Base-by-base conservation (phyloP, 441 rosid genomes). In the Lepidium campestre region DNA sequence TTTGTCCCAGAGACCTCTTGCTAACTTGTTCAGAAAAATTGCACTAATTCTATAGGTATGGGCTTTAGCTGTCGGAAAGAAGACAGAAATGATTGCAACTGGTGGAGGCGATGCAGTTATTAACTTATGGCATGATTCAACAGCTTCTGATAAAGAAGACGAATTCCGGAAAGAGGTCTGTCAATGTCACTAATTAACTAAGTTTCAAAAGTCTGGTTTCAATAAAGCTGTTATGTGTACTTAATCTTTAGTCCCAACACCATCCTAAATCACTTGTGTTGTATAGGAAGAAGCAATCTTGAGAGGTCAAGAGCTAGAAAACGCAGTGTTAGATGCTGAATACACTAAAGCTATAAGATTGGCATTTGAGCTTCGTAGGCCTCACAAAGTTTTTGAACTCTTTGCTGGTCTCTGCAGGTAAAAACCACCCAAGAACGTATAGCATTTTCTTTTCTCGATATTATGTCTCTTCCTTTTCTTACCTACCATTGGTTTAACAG, bases 41-140 rank as follows among this genome's bases (percentile, higher is more conserved):
- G n/a, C 35, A 36, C 61, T 64, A 64, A 25, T 44, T 48, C 62
- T 71, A 65, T 77, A 94, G 97, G 85, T 89, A 54, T 94, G 99
- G 97, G 97, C 97, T 60, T 80, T 94, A 83, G 92, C 99, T 54
- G 81, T 94, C 19, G 97, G 99, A 62, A 94, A 82, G 80, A 88
- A 85, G 78, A 89, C 97, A 25, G 97, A 91, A 83, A 85, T 82
- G 84, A 74, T 91, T 72, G 96, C 93, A 49, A 87, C 97, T 22
- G 99, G 99, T 57, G 99, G 99, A 36, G 69, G 91, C 67, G 99
- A 94, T 77, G 93, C 89, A 53, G 79, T 83, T 54, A 80, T 94
- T 74, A 94, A 94, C 77, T 76, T 94, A 61, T 94, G 97, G 97
- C 70, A 85, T 74, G 99, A 94, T 78, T 89, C 97, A 62, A 94